A percentile compares a stretch with the other conserved stretches of the same genome.
Evolutionary conservation across 2,329 filamentous ascomycete species (phyloP).

Genomic region (Rhinocladiella similis): DNA sequence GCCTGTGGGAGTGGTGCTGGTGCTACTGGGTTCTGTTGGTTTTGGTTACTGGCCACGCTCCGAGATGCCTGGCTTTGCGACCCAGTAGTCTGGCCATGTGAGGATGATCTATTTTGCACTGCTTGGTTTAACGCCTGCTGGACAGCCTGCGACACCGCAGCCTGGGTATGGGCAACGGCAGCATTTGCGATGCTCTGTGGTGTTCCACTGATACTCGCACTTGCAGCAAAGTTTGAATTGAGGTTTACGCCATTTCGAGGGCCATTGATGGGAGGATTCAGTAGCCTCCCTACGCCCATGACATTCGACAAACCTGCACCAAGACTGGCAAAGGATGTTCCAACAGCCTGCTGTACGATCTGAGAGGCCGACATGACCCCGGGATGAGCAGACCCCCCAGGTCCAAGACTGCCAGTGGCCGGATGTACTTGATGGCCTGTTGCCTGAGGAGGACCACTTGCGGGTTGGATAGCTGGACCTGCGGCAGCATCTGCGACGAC

Average conservation of each 20-base stretch:
- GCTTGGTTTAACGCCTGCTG: conserved; percentile 15
- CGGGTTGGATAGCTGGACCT: conserved; percentile 37
- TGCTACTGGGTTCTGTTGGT: conserved; percentile 1
- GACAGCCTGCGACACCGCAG: conserved; percentile 10
- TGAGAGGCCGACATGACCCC: conserved; percentile 23
- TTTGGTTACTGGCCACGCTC: not conserved
- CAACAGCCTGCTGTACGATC: conserved; percentile 27
- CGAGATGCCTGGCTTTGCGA: not conserved
- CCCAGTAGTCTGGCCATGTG: not conserved
- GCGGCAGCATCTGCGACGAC: conserved; percentile 3
- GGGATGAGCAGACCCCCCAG: conserved; percentile 11
- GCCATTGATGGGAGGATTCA: conserved; percentile 5
- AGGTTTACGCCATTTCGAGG: conserved; percentile 12
- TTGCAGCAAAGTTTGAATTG: conserved; percentile 9
- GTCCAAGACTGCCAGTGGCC: not conserved
- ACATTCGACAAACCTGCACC: conserved; percentile 26
- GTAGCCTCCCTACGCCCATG: conserved; percentile 18
- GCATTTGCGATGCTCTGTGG: conserved; percentile 9
- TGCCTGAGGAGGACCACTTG: conserved; percentile 28
- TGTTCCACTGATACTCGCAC: conserved; percentile 6
- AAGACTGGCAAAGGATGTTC: conserved; percentile 22
- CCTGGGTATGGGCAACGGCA: conserved; percentile 12
- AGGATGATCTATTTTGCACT: not conserved
- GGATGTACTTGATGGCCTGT: conserved; percentile 2
- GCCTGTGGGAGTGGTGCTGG: not conserved